Conservation (phyloP, 2,329 filamentous ascomycete species). For the Exophiala sp. region DNA sequence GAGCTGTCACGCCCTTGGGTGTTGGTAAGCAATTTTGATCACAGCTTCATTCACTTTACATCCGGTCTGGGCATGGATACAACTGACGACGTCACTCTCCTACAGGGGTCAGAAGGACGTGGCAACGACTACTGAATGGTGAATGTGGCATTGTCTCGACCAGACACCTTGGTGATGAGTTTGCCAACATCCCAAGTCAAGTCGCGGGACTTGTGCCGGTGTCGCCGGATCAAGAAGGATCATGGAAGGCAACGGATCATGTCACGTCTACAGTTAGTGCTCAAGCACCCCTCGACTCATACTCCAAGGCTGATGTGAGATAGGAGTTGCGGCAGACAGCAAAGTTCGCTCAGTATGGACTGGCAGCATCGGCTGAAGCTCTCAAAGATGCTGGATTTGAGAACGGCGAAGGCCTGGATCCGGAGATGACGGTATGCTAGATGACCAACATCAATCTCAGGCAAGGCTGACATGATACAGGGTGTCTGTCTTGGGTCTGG, state of each 20-base stretch:
- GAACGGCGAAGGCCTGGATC: slow-evolving; percentile 57
- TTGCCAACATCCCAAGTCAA: slow-evolving; percentile 73
- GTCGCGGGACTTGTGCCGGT: slow-evolving; percentile 78
- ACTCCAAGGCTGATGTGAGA: too few species aligned
- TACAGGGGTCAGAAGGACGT: slow-evolving; percentile 67
- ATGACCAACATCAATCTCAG: neutral
- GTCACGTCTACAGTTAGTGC: slow-evolving; percentile 38
- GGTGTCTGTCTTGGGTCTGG: slow-evolving; percentile 93
- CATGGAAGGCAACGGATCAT: slow-evolving; percentile 45
- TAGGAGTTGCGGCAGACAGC: slow-evolving; percentile 76
- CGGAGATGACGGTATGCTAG: slow-evolving; percentile 62
- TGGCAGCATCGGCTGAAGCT: slow-evolving; percentile 83
- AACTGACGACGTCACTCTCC: neutral
- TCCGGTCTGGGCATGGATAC: neutral
- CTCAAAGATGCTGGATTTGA: slow-evolving; percentile 77
- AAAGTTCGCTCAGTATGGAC: slow-evolving; percentile 85
- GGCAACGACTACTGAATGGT: slow-evolving; percentile 74
- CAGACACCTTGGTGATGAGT: slow-evolving; percentile 58
- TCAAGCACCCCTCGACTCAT: neutral
- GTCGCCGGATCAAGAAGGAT: slow-evolving; percentile 41
- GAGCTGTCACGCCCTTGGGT: slow-evolving; percentile 78
- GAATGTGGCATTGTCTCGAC: slow-evolving; percentile 78
- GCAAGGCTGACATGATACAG: slow-evolving; percentile 32
- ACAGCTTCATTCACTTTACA: slow-evolving; percentile 8
- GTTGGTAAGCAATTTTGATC: slow-evolving; percentile 54